Base-by-base conservation (phyloP, 345 rosid species). In the Salix udensis region DNA sequence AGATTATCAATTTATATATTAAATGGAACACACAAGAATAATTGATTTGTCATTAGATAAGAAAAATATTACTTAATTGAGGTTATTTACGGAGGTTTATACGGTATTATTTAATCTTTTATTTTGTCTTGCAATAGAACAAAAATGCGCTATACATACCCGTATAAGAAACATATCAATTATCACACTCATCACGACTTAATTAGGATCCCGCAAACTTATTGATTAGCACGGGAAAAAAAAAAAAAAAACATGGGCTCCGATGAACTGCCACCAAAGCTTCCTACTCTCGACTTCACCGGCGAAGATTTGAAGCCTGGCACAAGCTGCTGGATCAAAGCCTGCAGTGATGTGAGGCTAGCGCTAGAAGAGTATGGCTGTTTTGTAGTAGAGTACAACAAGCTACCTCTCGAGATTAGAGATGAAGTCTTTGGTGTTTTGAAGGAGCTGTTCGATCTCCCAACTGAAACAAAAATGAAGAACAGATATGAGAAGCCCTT, bases 301-400 rank as follows among this genome's bases (percentile, higher is more conserved):
- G 23, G 30, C 12, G 65, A 74, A 7, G 77, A 76, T 19, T 70
- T 86, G 74, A 82, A 84, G 68, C 91, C 87, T 1, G 90, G 89
- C 10, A 78, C 91, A 53, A 76, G 72, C 34, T 67, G 77, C 66
- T 92, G 94, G 92, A 26, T 65, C 31, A 67, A 61, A 42, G 62
- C 84, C 0, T 79, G 90, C 72, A 68, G 52, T 50, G 82, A 78
- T 1, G 91, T 92, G 4, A 73, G 86, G 73, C 77, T 74, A 71
- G 89, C 94, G 50, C 89, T 90, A 44, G 94, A 92, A 84, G 89
- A 87, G 34, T 87, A 83, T 39, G 97, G 97, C 26, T 88, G 89
- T 77, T 89, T 92, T 73, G 77, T 84, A 21, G 84, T 84, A 30
- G 85, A 82, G 72, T 85, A 80, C 82, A 78, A 82, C 3, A 79